Evolutionary conservation across 2,329 filamentous ascomycete species (phyloP).

Genomic region (Sclerotiophoma versabilis): DNA sequence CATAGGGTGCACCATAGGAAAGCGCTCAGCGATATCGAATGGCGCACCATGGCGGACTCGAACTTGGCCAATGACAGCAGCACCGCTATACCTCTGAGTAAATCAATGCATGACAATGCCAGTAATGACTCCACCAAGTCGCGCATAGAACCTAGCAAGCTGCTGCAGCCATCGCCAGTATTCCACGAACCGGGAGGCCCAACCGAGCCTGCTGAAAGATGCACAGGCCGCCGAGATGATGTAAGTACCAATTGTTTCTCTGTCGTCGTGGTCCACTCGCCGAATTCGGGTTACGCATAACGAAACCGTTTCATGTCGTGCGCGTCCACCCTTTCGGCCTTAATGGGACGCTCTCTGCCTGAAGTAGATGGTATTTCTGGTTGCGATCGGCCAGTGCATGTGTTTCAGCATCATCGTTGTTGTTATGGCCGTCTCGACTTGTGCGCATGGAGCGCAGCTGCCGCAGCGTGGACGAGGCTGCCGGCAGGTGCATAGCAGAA

Average conservation of each 20-base stretch:
- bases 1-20: conserved; percentile 29
- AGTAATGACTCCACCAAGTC: conserved; percentile 28
- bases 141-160: conserved; percentile 25
- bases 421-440: conserved; percentile 1
- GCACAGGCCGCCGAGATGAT: conserved; percentile 29
- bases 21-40: conserved; percentile 28
- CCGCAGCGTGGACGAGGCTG: not conserved
- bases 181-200: conserved; percentile 30
- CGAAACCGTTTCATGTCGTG: conserved; percentile 38
- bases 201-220: conserved; percentile 18
- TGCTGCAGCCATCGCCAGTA: conserved; percentile 32
- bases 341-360: conserved; percentile 26
- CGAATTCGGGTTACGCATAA: conserved; percentile 26
- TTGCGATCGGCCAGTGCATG: not conserved
- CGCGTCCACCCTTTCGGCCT: conserved; percentile 18
- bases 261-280: conserved; percentile 24
- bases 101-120: conserved; percentile 28
- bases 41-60: conserved; percentile 24
- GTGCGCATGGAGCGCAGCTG: not conserved
- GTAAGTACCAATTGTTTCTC: conserved; percentile 41
- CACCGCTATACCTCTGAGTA: conserved; percentile 16
- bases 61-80: conserved; percentile 27
- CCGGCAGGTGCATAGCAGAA: not conserved
- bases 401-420: conserved; percentile 4
- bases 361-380: conserved; percentile 19